These are phyloP conservation scores for Pseudognaphalium luteoalbum DNA, from an alignment of 129 eudicot species.

Conservation along the genomic window DNA sequence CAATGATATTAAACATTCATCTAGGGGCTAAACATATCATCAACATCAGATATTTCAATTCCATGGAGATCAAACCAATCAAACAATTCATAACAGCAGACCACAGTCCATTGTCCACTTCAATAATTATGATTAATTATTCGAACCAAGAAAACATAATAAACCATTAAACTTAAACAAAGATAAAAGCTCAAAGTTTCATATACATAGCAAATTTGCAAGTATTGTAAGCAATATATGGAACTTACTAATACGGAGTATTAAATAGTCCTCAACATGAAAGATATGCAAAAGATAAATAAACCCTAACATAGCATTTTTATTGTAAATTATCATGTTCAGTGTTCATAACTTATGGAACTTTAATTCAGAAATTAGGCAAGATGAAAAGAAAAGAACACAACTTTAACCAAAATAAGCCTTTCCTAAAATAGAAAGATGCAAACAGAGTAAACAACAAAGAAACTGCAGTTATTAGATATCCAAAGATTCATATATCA, in stretches of 20 bases:
- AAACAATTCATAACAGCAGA: not conserved
- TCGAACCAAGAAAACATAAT: not conserved
- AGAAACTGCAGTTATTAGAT: not conserved
- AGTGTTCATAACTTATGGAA: not conserved
- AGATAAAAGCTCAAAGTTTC: not conserved
- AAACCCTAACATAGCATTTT: not conserved
- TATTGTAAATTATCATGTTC: not conserved
- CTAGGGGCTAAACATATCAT: not conserved
- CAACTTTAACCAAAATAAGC: not conserved
- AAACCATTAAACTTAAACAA: slow-evolving; percentile 3
- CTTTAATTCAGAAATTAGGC: not conserved
- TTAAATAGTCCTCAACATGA: not conserved
- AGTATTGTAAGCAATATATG: not conserved
- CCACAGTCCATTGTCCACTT: not conserved
- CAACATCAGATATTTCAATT: not conserved
- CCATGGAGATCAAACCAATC: slow-evolving; percentile 6
- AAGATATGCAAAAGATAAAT: not conserved
- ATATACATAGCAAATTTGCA: not conserved
- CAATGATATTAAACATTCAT: too few relatives aligned
- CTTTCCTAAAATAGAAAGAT: slow-evolving; percentile 12
- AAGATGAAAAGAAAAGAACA: not conserved
- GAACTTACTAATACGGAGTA: not conserved
- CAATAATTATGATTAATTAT: not conserved
- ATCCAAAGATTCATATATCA: slow-evolving; percentile 3
- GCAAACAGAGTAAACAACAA: not conserved